Conservation (phyloP, 768 basidiomycete genomes). For the Boletus vermiculosoides region DNA sequence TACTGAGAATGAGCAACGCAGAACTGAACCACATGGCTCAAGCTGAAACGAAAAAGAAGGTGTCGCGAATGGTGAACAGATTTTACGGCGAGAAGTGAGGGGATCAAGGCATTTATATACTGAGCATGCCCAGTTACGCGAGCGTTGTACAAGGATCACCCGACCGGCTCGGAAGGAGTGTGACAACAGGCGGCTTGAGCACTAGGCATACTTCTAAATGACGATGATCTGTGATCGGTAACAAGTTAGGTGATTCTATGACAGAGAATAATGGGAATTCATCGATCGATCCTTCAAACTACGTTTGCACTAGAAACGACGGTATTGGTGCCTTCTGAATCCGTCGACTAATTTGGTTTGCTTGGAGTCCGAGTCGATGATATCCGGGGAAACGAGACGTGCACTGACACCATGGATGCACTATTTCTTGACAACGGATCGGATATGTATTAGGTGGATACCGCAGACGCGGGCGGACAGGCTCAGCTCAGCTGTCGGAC, state of each 20-base stretch:
- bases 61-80: not conserved
- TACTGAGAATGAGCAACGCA: slow-evolving; percentile 8
- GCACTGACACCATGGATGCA: too few relatives aligned
- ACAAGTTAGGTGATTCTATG: not conserved
- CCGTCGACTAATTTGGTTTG: too few relatives aligned
- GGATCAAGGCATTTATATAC: slow-evolving; percentile 15
- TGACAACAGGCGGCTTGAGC: not conserved
- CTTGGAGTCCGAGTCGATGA: too few relatives aligned
- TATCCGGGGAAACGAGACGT: too few relatives aligned
- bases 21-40: slow-evolving; percentile 9
- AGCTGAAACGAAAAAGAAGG: not conserved
- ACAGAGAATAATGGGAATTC: too few relatives aligned
- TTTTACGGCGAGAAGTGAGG: not conserved
- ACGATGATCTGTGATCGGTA: slow-evolving; percentile 1
- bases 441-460: too few relatives aligned
- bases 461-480: too few relatives aligned
- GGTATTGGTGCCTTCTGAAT: too few relatives aligned
- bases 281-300: too few relatives aligned
- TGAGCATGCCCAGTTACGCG: not conserved
- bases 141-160: not conserved
- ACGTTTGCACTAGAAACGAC: too few relatives aligned
- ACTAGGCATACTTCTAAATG: not conserved
- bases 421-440: too few relatives aligned
- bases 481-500: too few relatives aligned
- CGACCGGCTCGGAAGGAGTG: not conserved